Conservation (phyloP, 768 basidiomycete species). For the Hericium rajendrae region DNA sequence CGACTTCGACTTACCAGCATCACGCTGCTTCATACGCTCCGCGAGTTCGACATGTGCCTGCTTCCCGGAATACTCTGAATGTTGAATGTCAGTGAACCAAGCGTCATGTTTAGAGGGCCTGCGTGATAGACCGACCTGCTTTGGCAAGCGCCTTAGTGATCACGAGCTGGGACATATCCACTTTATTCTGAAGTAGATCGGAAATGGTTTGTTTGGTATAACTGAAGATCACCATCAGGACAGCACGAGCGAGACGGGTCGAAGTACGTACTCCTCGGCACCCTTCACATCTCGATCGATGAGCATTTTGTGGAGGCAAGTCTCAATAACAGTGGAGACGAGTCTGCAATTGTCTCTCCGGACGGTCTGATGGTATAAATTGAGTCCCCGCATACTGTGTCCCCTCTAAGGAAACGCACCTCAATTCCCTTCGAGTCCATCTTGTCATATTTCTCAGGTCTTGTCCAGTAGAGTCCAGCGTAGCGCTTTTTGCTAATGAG, state of each 20-base stretch:
- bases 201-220: constrained; percentile 92
- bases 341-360: constrained; percentile 98
- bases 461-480: constrained; percentile 97
- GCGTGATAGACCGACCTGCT: constrained; percentile 39
- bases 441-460: constrained; percentile 91
- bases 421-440: constrained; percentile 99
- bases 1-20: constrained; percentile 53
- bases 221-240: constrained; percentile 27
- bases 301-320: constrained; percentile 95
- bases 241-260: neutral
- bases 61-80: constrained; percentile 80
- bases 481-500: constrained; percentile 99
- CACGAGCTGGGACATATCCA: constrained; percentile 98
- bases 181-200: constrained; percentile 89
- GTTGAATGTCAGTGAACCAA: neutral
- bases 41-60: constrained; percentile 97
- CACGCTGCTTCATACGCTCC: constrained; percentile 90
- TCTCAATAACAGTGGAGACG: constrained; percentile 96
- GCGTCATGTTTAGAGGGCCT: neutral
- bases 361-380: constrained; percentile 60
- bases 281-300: constrained; percentile 91
- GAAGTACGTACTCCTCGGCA: constrained; percentile 68
- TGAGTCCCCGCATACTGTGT: neutral
- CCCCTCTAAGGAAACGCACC: constrained; percentile 33
- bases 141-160: constrained; percentile 97